Base-by-base conservation (phyloP, 2,329 filamentous ascomycete species). In the Xylaria multiplex region DNA sequence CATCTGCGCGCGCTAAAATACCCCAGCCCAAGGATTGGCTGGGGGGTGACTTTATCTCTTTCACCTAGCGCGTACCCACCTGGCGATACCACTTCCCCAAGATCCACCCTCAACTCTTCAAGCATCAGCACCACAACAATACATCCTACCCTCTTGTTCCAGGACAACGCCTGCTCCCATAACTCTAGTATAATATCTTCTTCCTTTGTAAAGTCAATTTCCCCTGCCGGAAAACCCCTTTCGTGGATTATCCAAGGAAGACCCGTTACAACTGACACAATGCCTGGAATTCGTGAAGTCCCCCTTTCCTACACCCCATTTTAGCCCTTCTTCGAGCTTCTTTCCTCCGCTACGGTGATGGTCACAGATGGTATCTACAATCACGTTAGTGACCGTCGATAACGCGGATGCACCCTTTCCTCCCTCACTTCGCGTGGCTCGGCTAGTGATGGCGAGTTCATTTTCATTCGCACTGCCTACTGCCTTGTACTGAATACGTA, bases 211-310 rank as follows among this genome's bases (percentile, higher is more conserved):
- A 35, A 60, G 32, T 59, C 50, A 24, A 22, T 30, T 35, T 43
- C 14, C 13, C 40, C 42, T 52, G 11, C 11, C 52, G 24, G 54
- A 30, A 45, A 45, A 32, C 3, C 43, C 24, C 43, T 48, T 16
- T 53, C 40, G 43, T 35, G 40, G 45, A 53, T 4, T 30, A n/a
- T 46, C 43, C 35, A 9, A 62, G 43, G 14, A 45, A 43, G 16
- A 65, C 50, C 59, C 40, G 35, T 63, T 62, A 69, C 69, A 63
- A 70, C 73, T 73, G 74, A 70, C 77, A 84, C 69, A 53, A 86
- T 86, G 84, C 80, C 81, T 77, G 84, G 83, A 71, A 80, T 86
- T 76, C 83, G 84, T 86, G 78, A 79, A 83, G 84, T 54, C 35
- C 60, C 62, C 48, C 42, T 60, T 67, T 63, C 37, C 62, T 67